Conservation (phyloP, 352 stramenopile genomes). For the Blastocystis sp. region DNA sequence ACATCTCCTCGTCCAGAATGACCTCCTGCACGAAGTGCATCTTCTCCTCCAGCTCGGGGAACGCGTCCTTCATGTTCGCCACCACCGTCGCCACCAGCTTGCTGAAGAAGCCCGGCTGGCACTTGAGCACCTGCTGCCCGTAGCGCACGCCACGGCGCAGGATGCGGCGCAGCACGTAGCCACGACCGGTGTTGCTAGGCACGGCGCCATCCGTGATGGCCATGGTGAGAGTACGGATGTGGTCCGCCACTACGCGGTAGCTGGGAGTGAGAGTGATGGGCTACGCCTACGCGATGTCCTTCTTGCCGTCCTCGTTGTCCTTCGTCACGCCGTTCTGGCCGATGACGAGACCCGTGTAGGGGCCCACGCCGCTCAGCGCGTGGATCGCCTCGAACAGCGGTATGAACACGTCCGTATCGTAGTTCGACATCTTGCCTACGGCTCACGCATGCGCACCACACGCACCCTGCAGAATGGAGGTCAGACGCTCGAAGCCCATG, state of each 20-base stretch:
- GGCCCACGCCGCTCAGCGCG: slow-evolving; percentile 77
- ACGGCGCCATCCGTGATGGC: slow-evolving; percentile 93
- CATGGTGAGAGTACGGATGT: slow-evolving; percentile 93
- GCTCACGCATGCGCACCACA: background rate
- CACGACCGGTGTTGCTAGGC: slow-evolving; percentile 91
- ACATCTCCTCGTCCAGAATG: slow-evolving; percentile 91
- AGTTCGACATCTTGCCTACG: slow-evolving; percentile 86
- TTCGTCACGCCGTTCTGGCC: slow-evolving; percentile 69
- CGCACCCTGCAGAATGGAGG: slow-evolving; percentile 81
- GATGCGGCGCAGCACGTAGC: slow-evolving; percentile 96
- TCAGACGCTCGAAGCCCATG: slow-evolving; percentile 94
- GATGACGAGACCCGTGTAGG: slow-evolving; percentile 80
- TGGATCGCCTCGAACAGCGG: slow-evolving; percentile 90
- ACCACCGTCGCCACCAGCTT: slow-evolving; percentile 86
- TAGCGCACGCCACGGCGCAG: slow-evolving; percentile 93
- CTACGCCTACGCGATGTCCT: slow-evolving; percentile 79
- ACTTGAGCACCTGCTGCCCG: slow-evolving; percentile 92
- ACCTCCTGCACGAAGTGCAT: slow-evolving; percentile 85
- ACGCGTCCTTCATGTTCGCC: slow-evolving; percentile 86
- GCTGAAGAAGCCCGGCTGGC: slow-evolving; percentile 88
- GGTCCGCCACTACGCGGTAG: slow-evolving; percentile 94
- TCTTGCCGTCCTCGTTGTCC: slow-evolving; percentile 81
- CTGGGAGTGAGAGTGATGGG: slow-evolving; percentile 2
- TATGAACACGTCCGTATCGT: slow-evolving; percentile 96
- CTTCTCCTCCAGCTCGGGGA: slow-evolving; percentile 89